These are phyloP conservation scores for Colletotrichum sp. DNA, from an alignment of 2,329 filamentous ascomycete genomes.

Conservation along the genomic window DNA sequence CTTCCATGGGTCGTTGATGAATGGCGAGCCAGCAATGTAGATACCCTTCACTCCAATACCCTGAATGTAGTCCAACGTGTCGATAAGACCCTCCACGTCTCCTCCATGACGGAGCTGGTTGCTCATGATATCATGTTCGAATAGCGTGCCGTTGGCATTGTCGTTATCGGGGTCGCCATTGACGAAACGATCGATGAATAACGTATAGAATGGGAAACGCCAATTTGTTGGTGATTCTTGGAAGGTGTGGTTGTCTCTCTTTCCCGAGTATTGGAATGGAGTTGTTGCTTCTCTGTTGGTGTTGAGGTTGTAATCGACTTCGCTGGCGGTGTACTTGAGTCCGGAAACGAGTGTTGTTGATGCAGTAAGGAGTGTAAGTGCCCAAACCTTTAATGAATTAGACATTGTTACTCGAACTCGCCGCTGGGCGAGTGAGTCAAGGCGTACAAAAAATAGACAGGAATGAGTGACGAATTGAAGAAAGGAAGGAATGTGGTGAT, in stretches of 20 bases:
- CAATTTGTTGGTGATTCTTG: slow-evolving; percentile 63
- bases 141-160: slow-evolving; percentile 63
- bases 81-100: slow-evolving; percentile 60
- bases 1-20: slow-evolving; percentile 70
- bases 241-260: slow-evolving; percentile 59
- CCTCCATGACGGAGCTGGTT: slow-evolving; percentile 70
- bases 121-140: slow-evolving; percentile 63
- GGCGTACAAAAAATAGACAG: slow-evolving; percentile 14
- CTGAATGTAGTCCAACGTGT: slow-evolving; percentile 67
- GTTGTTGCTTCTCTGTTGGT: slow-evolving; percentile 58
- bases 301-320: slow-evolving; percentile 64
- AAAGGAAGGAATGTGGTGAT: slow-evolving; percentile 15
- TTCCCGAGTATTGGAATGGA: slow-evolving; percentile 62
- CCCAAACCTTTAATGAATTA: slow-evolving; percentile 21
- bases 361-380: slow-evolving; percentile 19
- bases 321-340: slow-evolving; percentile 29
- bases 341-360: slow-evolving; percentile 29
- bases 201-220: slow-evolving; percentile 69
- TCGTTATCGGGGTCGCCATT: slow-evolving; percentile 70
- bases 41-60: slow-evolving; percentile 69
- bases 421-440: slow-evolving; percentile 18
- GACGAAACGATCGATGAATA: slow-evolving; percentile 68
- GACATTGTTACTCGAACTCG: slow-evolving; percentile 21
- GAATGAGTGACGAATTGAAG: slow-evolving; percentile 20
- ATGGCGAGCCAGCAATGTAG: slow-evolving; percentile 67